A percentile compares a stretch with the other conserved stretches of the same genome.
Evolutionary conservation across 148 eudicot genomes (phyloP).

Genomic region (Salicornia ramosissima): DNA sequence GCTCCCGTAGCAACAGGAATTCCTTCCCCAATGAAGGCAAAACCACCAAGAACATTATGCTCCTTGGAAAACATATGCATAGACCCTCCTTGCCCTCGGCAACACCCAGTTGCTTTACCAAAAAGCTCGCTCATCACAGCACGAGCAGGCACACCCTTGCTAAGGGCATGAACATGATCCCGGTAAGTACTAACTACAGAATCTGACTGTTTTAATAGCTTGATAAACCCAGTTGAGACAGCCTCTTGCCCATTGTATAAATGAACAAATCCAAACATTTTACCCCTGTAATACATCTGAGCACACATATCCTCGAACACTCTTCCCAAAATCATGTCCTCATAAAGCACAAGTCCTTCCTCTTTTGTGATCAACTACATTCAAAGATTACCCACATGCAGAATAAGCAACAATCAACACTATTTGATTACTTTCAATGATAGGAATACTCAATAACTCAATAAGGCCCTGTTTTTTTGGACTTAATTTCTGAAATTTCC

Average conservation of each 20-base stretch:
- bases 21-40: constrained; percentile 95
- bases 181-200: constrained; percentile 83
- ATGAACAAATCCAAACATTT: constrained; percentile 96
- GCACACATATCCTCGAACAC: constrained; percentile 95
- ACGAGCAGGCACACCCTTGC: constrained; percentile 86
- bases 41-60: constrained; percentile 89
- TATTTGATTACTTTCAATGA: no score
- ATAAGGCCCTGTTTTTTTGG: no score
- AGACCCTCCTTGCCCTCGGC: constrained; percentile 97
- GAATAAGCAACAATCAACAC: constrained; percentile 5
- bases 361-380: constrained; percentile 80
- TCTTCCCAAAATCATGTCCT: constrained; percentile 84
- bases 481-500: no score
- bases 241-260: constrained; percentile 97
- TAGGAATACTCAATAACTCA: no score
- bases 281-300: constrained; percentile 94
- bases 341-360: constrained; percentile 81
- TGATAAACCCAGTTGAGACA: constrained; percentile 88
- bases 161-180: constrained; percentile 83
- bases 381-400: constrained; percentile 3
- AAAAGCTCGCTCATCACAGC: constrained; percentile 96
- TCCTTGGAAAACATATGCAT: constrained; percentile 98
- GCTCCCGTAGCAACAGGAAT: constrained; percentile 95
- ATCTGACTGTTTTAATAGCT: constrained; percentile 66
- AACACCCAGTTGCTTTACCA: constrained; percentile 87